Conservation (phyloP, 139 green algal species). For the Pedinophyceae sp. region DNA sequence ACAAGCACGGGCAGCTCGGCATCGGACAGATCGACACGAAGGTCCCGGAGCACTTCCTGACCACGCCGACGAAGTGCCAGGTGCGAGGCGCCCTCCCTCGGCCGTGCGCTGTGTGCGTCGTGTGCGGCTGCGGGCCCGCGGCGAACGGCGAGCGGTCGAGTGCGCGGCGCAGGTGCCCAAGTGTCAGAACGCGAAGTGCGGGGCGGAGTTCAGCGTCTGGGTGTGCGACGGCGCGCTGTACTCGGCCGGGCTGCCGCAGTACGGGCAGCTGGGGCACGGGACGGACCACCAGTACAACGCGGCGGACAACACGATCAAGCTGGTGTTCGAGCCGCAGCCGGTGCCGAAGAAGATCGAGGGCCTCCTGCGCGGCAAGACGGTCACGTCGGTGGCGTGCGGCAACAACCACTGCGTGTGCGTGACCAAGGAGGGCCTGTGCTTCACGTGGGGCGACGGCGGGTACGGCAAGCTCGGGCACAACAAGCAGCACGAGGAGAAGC, state of each 20-base stretch:
- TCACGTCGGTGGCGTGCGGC: slow-evolving; percentile 51
- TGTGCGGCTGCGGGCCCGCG: neutral
- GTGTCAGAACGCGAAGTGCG: slow-evolving; percentile 36
- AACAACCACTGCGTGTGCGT: slow-evolving; percentile 63
- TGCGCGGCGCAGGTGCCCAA: neutral
- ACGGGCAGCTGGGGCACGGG: slow-evolving; percentile 84
- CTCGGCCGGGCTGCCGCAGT: slow-evolving; percentile 57
- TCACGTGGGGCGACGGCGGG: slow-evolving; percentile 54
- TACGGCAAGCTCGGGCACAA: slow-evolving; percentile 85
- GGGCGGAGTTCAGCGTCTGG: slow-evolving; percentile 84
- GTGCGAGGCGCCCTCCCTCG: slow-evolving; percentile 1
- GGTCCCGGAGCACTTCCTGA: slow-evolving; percentile 25
- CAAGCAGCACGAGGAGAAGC: slow-evolving; percentile 42
- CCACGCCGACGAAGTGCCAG: slow-evolving; percentile 20
- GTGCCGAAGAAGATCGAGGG: slow-evolving; percentile 41
- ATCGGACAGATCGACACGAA: slow-evolving; percentile 29
- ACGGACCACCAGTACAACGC: slow-evolving; percentile 77
- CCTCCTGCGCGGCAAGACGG: slow-evolving; percentile 26
- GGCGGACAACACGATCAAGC: slow-evolving; percentile 70
- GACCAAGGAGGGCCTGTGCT: slow-evolving; percentile 36
- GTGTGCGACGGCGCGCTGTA: slow-evolving; percentile 22
- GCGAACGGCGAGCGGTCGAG: neutral
- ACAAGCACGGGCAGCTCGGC: slow-evolving; percentile 63
- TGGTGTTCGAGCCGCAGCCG: slow-evolving; percentile 74
- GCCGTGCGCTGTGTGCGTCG: neutral